Evolutionary conservation across 2,329 filamentous ascomycete genomes (phyloP), one percentile per base, ranked within the genome.

Genomic region (Cladosporium sp.): DNA sequence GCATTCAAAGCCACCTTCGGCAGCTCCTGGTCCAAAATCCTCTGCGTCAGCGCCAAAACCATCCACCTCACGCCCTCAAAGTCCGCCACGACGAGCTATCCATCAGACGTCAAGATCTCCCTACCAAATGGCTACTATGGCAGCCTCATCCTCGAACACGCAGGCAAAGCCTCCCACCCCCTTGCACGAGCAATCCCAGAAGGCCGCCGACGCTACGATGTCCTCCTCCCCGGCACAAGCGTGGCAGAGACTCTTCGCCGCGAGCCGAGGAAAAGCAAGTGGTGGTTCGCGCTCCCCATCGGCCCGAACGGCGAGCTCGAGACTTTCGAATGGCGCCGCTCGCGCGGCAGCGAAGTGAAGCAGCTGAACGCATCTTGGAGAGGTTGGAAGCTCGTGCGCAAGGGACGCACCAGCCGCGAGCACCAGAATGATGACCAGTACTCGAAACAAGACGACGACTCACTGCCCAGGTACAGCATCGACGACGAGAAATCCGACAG

Each of bases 381-480:
- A 53, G 61, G 60, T 4, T 63, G 54, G 48, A 64, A 63, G 34
- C 57, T 64, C 25, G 61, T 64, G n/a, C 58, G 62, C 12, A 32
- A 60, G 19, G 51, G 36, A 7, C 3, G 25, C 36, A 13, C 52
- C 49, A 32, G 52, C 52, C 32, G 15, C 42, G 42, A n/a, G 15
- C 42, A 24, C 3, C 22, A 45, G 13, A 9, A 24, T 3, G 20
- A 9, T 24, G 15, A 22, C 28, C 22, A 45, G 22, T 17, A 34
- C 2, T 17, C 22, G n/a, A 35, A 13, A 12, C 15, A 35, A 22
- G 50, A 53, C 50, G 50, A 53, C 36, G 50, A 47, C 37, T 37
- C 37, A 34, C 7, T 24, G 34, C 40, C 35, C 35, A 50, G 25
- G 39, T 54, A 28, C 47, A 56, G 48, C 51, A 57, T 17, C 51